These are phyloP conservation scores for Lathyrus aphaca DNA, from an alignment of 306 rosid species.

Conservation along the genomic window DNA sequence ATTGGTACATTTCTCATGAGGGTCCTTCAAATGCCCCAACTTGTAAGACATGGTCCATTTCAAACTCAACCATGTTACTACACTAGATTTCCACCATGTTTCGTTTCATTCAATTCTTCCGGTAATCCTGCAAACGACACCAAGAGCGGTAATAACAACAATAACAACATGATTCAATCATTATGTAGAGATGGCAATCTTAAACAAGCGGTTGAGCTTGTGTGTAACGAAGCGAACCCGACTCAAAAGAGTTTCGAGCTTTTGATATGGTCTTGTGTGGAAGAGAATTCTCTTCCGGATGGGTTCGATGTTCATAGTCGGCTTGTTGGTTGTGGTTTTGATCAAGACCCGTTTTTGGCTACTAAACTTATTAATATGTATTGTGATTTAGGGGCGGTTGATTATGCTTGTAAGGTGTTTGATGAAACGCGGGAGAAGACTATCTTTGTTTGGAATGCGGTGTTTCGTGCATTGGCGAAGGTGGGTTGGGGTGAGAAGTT, in stretches of 20 bases:
- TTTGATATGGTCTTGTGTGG: constrained; percentile 67
- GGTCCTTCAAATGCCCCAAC: constrained; percentile 60
- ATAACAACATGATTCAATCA: constrained; percentile 69
- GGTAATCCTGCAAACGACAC: constrained; percentile 22
- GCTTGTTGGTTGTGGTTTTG: constrained; percentile 57
- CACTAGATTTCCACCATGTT: constrained; percentile 46
- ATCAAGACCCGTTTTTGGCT: constrained; percentile 82
- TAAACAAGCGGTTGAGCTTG: constrained; percentile 70
- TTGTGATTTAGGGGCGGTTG: constrained; percentile 66
- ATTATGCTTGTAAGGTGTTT: constrained; percentile 71
- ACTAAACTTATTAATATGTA: constrained; percentile 90
- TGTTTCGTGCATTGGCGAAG: constrained; percentile 74
- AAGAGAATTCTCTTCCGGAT: constrained; percentile 64
- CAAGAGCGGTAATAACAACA: constrained; percentile 23
- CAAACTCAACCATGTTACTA: constrained; percentile 34
- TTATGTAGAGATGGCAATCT: constrained; percentile 76
- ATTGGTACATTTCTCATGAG: constrained; percentile 53
- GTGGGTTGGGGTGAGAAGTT: constrained; percentile 72
- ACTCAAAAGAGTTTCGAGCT: constrained; percentile 76
- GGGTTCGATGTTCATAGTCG: constrained; percentile 62
- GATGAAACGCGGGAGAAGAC: constrained; percentile 70
- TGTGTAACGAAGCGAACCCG: constrained; percentile 64
- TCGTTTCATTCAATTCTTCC: constrained; percentile 53
- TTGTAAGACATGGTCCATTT: constrained; percentile 41
- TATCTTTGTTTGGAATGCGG: constrained; percentile 89